A percentile compares a stretch with the other conserved stretches of the same genome.
These are phyloP conservation scores for Rhizomucor pusillus DNA, from an alignment of 371 early-diverging fungal species.

Conservation along the genomic window DNA sequence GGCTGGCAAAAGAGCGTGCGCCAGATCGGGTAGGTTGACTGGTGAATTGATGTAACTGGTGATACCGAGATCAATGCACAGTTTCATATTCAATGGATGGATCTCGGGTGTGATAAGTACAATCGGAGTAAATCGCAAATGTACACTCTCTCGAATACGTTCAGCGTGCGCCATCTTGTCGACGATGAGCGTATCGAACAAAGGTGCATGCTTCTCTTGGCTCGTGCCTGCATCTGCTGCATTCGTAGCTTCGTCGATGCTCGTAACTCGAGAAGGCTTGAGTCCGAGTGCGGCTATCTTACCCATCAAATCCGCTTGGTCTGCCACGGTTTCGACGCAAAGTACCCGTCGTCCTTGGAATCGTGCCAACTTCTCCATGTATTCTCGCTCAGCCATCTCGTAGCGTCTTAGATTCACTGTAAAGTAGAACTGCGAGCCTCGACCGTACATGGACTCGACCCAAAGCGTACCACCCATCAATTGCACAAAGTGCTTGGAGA, in stretches of 20 bases:
- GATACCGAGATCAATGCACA: slow-evolving; percentile 64
- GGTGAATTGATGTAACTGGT: slow-evolving; percentile 64
- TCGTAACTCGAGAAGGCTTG: slow-evolving; percentile 17
- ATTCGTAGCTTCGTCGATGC: slow-evolving; percentile 42
- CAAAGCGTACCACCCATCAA: slow-evolving; percentile 66
- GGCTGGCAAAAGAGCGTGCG: slow-evolving; percentile 64
- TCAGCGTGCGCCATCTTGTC: slow-evolving; percentile 32
- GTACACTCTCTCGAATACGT: slow-evolving; percentile 47
- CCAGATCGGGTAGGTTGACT: slow-evolving; percentile 52
- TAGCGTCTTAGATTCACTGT: slow-evolving; percentile 53
- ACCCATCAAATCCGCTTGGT: slow-evolving; percentile 15
- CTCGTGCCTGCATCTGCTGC: slow-evolving; percentile 12
- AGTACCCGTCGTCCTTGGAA: slow-evolving; percentile 50
- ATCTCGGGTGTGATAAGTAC: slow-evolving; percentile 51
- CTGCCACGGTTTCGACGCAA: slow-evolving; percentile 38
- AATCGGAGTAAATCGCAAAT: slow-evolving; percentile 64
- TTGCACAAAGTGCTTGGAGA: slow-evolving; percentile 51
- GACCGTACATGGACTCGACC: slow-evolving; percentile 66
- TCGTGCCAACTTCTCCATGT: slow-evolving; percentile 43
- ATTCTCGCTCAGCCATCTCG: slow-evolving; percentile 34
- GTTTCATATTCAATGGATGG: slow-evolving; percentile 54
- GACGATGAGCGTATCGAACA: slow-evolving; percentile 46
- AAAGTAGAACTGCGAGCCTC: slow-evolving; percentile 72
- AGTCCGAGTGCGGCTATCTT: slow-evolving; percentile 21
- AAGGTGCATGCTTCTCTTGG: slow-evolving; percentile 19